Percentiles rank a stretch among this genome's conserved stretches.
These are phyloP conservation scores for Pseudonectria foliicola DNA, from an alignment of 2,329 filamentous ascomycete genomes.

Conservation along the genomic window DNA sequence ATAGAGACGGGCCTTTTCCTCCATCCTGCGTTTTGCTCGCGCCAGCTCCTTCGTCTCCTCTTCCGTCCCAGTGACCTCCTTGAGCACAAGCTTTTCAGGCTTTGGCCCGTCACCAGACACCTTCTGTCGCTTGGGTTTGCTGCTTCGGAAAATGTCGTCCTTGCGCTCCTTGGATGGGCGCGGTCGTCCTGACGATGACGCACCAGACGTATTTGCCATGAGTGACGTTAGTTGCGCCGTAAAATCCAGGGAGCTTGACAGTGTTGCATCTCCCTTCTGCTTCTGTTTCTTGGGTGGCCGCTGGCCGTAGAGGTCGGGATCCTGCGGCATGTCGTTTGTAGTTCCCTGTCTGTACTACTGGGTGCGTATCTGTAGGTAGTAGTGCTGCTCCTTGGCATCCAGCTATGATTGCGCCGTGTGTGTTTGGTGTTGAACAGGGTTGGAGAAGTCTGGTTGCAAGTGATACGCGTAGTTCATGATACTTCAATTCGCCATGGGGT, in stretches of 20 bases:
- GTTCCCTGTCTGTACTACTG: not conserved
- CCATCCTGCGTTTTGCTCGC: slow-evolving; percentile 72
- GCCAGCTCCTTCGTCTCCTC: slow-evolving; percentile 62
- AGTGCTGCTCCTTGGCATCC: too few relatives aligned
- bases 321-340: slow-evolving; percentile 46
- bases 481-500: not conserved
- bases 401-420: too few relatives aligned
- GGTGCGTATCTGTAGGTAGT: too few relatives aligned
- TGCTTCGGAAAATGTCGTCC: slow-evolving; percentile 37
- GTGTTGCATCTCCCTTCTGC: slow-evolving; percentile 59
- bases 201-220: slow-evolving; percentile 51
- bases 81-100: slow-evolving; percentile 38
- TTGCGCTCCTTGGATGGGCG: slow-evolving; percentile 42
- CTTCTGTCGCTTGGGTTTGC: slow-evolving; percentile 19
- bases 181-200: slow-evolving; percentile 32
- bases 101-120: slow-evolving; percentile 40
- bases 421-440: too few relatives aligned
- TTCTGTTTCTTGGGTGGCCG: slow-evolving; percentile 61
- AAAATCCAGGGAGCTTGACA: slow-evolving; percentile 73
- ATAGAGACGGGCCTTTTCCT: slow-evolving; percentile 84
- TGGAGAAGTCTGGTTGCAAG: too few relatives aligned
- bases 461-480: slow-evolving; percentile 1
- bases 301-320: slow-evolving; percentile 70
- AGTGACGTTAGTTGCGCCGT: slow-evolving; percentile 80
- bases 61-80: slow-evolving; percentile 47